Percentiles rank a stretch among this genome's conserved stretches.
Evolutionary conservation across 75 land plant species (phyloP).

Genomic region (Cryptomeria japonica): DNA sequence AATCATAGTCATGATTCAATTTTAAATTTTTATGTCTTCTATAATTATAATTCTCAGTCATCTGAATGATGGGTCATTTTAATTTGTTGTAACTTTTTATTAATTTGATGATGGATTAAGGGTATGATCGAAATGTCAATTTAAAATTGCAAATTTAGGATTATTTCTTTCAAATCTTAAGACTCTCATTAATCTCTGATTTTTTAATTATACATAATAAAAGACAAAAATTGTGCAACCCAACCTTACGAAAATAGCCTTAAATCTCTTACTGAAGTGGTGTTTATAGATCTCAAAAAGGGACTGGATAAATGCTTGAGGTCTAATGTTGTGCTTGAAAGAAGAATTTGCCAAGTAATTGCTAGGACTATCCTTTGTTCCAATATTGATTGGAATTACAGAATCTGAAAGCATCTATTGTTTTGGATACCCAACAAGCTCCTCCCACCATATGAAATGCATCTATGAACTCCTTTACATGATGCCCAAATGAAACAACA

Average conservation of each 20-base stretch:
- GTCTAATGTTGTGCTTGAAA: background rate
- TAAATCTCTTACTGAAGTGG: background rate
- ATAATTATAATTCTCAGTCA: no score
- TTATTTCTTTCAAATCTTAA: no score
- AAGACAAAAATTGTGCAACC: background rate
- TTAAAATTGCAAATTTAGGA: no score
- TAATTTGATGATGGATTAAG: no score
- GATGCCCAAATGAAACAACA: background rate
- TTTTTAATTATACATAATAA: no score
- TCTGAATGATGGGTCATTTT: no score
- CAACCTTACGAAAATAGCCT: no score
- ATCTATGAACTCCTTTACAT: background rate
- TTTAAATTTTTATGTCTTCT: no score
- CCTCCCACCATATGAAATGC: background rate
- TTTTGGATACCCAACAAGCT: background rate
- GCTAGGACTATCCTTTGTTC: background rate
- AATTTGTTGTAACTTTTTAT: no score
- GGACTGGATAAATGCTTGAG: background rate
- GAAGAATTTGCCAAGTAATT: background rate
- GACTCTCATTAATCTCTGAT: no score
- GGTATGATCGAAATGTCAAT: no score
- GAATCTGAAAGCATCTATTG: background rate
- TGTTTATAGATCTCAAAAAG: background rate
- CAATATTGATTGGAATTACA: conserved; percentile 2
- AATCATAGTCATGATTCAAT: no score